Base-by-base conservation (phyloP, 73 alveolate species). In the Effrenium voratum region DNA sequence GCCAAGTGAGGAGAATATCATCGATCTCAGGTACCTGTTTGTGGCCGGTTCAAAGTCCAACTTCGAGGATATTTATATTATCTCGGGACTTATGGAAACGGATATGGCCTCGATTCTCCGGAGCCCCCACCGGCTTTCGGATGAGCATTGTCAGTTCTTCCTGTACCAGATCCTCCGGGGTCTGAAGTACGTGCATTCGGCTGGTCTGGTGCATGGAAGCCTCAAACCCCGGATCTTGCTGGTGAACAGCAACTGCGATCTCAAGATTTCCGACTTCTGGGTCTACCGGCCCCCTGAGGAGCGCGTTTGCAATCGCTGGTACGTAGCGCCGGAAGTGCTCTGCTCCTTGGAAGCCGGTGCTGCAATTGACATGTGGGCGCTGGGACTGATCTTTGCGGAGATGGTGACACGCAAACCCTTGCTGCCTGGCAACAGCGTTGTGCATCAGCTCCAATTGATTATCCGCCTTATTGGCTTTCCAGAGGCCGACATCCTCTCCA, bases 71-170 rank as follows among this genome's bases (percentile, higher is more conserved):
- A 99, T 99, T 94, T 99, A 99, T 66, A 99, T 99, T 43, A 99
- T 99, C 41, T 93, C 99, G 70, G 99, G 99, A 99, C 99, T 99
- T 76, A 99, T 99, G 99, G 99, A 99, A 93, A 99, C 99, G 28
- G 99, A 99, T 98, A 93, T 99, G 70, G 99, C 99, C 5, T 87
- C 99, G 63, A 99, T 99, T 70, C 99, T 99, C 47, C 99, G 99
- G 98, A 99, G 99, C 40, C 99, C 99, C 63, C 99, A 99, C 98
- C 99, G 99, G 93, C 99, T 99, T 46, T 98, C 99, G 22, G 99
- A 99, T 80, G 99, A 99, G 52, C 99, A 99, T 93, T 99, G 99
- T 93, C 99, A 99, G 84, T 99, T 99, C 99, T 99, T 99, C 99
- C 97, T 99, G 76, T 99, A 99, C 94, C 99, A 99, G 98, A 99